A percentile compares a stretch with the other conserved stretches of the same genome.
These are phyloP conservation scores for Pachyrhizus erosus DNA, from an alignment of 306 rosid species.

Conservation along the genomic window DNA sequence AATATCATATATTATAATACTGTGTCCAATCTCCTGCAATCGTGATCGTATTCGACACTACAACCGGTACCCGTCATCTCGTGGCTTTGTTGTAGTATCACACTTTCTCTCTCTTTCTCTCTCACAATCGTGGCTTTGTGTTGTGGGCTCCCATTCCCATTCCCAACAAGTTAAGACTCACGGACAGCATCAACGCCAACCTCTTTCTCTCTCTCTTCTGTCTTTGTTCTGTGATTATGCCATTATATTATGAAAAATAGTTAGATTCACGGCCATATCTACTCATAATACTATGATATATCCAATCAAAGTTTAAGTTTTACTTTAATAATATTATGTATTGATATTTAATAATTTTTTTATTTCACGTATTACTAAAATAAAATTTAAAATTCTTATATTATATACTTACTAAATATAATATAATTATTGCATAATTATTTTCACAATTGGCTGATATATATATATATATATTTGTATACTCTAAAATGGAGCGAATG, in stretches of 20 bases:
- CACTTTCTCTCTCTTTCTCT: neutral
- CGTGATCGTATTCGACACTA: neutral
- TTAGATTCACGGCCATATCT: too few species aligned
- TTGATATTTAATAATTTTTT: too few species aligned
- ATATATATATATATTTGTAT: too few species aligned
- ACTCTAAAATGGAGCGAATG: neutral
- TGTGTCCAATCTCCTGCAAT: neutral
- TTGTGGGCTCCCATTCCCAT: slow-evolving; percentile 55
- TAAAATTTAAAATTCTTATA: too few species aligned
- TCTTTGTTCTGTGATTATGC: neutral
- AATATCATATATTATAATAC: neutral
- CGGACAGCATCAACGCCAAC: slow-evolving; percentile 59
- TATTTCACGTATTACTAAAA: too few species aligned
- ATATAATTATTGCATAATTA: slow-evolving; percentile 61
- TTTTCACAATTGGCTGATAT: slow-evolving; percentile 47
- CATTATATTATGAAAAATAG: too few species aligned
- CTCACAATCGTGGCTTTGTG: neutral
- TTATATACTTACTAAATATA: neutral
- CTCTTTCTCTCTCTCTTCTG: slow-evolving; percentile 24
- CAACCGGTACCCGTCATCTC: neutral
- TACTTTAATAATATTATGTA: too few species aligned
- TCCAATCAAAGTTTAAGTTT: too few species aligned
- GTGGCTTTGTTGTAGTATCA: neutral
- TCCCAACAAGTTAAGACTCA: slow-evolving; percentile 51
- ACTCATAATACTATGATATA: too few species aligned